A percentile compares a stretch with the other conserved stretches of the same genome.
phyloP scores from a whole-genome alignment of 352 stramenopile species.

The Phytophthora litchii region DNA sequence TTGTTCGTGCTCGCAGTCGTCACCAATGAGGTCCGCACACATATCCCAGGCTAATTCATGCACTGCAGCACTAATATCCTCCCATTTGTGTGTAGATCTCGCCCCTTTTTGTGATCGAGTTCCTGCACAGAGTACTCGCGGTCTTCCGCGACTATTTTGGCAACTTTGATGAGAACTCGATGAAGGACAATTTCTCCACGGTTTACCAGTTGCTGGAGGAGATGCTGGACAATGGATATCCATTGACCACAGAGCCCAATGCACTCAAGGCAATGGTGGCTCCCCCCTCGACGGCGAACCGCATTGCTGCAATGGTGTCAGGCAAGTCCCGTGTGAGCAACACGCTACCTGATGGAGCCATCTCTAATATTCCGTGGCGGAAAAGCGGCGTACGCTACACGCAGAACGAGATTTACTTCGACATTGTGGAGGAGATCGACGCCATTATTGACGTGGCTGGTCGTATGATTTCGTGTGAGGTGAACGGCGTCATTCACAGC shows the following conservation, averaged over 20 bases:
- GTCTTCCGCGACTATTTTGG: slow-evolving; percentile 98
- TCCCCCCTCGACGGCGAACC: slow-evolving; percentile 93
- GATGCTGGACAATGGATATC: slow-evolving; percentile 98
- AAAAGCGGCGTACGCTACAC: slow-evolving; percentile 96
- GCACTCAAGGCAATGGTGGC: slow-evolving; percentile 97
- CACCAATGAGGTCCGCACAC: slow-evolving; percentile 87
- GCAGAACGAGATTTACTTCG: slow-evolving; percentile 99
- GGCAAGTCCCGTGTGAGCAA: slow-evolving; percentile 93
- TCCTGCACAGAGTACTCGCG: slow-evolving; percentile 95
- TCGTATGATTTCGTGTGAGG: slow-evolving; percentile 93
- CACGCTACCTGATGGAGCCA: slow-evolving; percentile 89
- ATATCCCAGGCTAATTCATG: too few relatives aligned
- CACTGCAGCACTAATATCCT: slow-evolving; percentile 1
- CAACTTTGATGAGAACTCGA: slow-evolving; percentile 94
- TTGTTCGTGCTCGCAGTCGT: slow-evolving; percentile 96
- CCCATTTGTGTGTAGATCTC: slow-evolving; percentile 62
- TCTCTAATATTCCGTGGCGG: slow-evolving; percentile 98
- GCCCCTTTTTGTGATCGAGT: slow-evolving; percentile 94
- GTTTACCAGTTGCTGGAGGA: slow-evolving; percentile 96
- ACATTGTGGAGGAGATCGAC: slow-evolving; percentile 98
- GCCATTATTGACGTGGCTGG: slow-evolving; percentile 94
- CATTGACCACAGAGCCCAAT: slow-evolving; percentile 97
- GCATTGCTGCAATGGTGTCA: slow-evolving; percentile 89
- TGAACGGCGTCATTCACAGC: slow-evolving; percentile 95
- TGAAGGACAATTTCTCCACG: slow-evolving; percentile 98